These are phyloP conservation scores for Saccharomycopsis sp. DNA, from an alignment of 805 yeast genomes.

Conservation along the genomic window DNA sequence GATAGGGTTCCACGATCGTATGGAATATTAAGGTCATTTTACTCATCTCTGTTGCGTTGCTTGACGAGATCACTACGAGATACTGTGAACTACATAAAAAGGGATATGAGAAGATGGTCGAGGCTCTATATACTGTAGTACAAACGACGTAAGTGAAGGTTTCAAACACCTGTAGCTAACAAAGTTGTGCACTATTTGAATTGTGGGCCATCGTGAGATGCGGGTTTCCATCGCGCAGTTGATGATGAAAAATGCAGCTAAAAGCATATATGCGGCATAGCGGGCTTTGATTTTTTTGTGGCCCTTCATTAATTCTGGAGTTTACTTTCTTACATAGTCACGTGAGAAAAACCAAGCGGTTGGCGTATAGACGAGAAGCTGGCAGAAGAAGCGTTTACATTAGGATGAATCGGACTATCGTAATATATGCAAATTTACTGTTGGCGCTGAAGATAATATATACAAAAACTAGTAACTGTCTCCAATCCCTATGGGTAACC, in stretches of 20 bases:
- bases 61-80: background rate
- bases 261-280: constrained; percentile 7
- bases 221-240: background rate
- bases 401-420: background rate
- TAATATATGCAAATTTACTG: background rate
- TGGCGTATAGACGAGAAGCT: too few species aligned
- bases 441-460: background rate
- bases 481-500: too few species aligned
- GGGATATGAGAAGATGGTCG: background rate
- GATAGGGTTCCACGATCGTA: too few species aligned
- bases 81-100: background rate
- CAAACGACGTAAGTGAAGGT: background rate
- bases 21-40: background rate
- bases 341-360: too few species aligned
- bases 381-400: background rate
- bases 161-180: background rate
- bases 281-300: background rate
- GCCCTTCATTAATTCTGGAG: background rate
- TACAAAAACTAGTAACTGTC: background rate
- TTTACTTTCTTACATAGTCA: background rate
- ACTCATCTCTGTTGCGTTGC: background rate
- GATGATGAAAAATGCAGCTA: background rate
- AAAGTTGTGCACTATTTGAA: too few species aligned
- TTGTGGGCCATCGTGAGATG: background rate
- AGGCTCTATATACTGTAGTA: background rate